Evolutionary conservation across 148 eudicot genomes (phyloP).

Genomic region (Nyssa sinensis): DNA sequence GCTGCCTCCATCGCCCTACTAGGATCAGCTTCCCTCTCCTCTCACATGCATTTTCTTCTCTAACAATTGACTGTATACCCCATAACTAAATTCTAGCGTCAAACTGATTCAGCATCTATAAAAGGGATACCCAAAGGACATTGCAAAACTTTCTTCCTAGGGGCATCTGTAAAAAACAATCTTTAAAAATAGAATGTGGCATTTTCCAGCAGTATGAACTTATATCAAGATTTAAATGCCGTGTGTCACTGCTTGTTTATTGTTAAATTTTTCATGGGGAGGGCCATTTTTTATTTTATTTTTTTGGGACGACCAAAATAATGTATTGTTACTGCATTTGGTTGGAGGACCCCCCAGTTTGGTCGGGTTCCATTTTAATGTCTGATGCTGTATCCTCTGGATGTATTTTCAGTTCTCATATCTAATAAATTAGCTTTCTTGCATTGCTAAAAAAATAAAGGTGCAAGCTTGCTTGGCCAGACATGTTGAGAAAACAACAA

Average conservation of each 20-base stretch:
- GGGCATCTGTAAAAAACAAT: neutral
- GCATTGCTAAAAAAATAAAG: too few relatives aligned
- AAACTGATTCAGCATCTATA: neutral
- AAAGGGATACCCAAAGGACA: neutral
- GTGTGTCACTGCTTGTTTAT: neutral
- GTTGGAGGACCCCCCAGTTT: neutral
- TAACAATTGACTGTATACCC: neutral
- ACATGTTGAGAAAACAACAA: neutral
- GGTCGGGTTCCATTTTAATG: too few relatives aligned
- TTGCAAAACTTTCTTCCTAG: neutral
- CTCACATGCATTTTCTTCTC: too few relatives aligned
- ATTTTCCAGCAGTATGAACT: too few relatives aligned
- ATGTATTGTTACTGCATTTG: neutral
- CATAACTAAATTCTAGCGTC: neutral
- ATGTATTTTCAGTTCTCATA: too few relatives aligned
- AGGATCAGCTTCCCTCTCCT: neutral
- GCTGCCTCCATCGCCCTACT: neutral
- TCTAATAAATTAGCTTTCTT: too few relatives aligned
- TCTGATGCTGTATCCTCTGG: too few relatives aligned
- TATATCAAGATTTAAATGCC: neutral
- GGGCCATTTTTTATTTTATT: neutral
- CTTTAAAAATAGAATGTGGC: too few relatives aligned
- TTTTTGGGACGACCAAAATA: neutral
- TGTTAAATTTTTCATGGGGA: neutral
- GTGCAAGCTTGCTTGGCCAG: neutral